Base-by-base conservation (phyloP, 1,284 basidiomycete genomes). In the Microbotryum silenes-acaulis region DNA sequence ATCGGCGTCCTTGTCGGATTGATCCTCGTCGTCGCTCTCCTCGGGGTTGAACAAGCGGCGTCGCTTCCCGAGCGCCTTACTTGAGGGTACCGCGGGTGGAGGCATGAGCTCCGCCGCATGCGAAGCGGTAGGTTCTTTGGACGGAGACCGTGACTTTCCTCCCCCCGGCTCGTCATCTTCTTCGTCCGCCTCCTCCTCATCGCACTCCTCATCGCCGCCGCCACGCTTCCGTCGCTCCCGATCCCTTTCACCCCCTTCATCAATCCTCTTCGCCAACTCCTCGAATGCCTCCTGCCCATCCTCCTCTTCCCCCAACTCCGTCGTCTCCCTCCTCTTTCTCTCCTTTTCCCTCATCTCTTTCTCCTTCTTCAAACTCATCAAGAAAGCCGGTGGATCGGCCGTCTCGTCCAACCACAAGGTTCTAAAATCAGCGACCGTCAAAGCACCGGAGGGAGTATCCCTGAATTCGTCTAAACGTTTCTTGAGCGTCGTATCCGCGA, bases 401-500 rank as follows among this genome's bases (percentile, higher is more conserved):
- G 89, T 87, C 61, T 93, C 89, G 70, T 93, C 89, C 63, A 94
- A 76, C 90, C 91, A 93, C 7, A 92, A 87, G 56, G 83, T 88
- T 57, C 93, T 81, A 74, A 97, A 98, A 75, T 98, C 91, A 25
- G 87, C 85, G 49, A 99, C 80, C 1, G 91, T 93, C 72, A 97
- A 78, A 52, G 82, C 81, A 7, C 89, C 91, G 71, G 87, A 91
- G 0, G 87, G 85, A 2, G 93, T 97, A 69, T 83, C 83, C 72
- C 87, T 89, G 79, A 98, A 99, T 77, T 99, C 96, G 27, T 93
- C 88, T n/a, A 98, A 79, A 20, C 96, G 83, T 76, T 94, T 94
- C 77, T 87, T 86, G 59, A 99, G 79, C 4, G 96, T 98, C 8
- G 86, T 86, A 70, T 97, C 92, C 29, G 93, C 91, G 67, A 97